These are phyloP conservation scores for Evernia prunastri DNA, from an alignment of 495 filamentous ascomycete species.

Conservation along the genomic window DNA sequence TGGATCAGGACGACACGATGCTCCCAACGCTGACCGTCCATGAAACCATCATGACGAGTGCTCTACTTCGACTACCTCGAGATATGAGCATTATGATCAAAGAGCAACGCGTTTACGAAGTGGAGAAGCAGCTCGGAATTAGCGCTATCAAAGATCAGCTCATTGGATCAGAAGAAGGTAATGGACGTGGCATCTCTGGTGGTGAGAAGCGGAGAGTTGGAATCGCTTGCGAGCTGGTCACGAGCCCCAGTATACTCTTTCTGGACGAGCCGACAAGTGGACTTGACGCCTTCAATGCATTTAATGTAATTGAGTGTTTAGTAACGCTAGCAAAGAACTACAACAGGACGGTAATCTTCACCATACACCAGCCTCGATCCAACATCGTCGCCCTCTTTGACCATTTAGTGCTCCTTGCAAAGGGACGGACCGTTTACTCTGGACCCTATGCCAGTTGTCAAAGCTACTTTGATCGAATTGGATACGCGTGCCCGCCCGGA, in stretches of 20 bases:
- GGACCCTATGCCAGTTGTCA: constrained; percentile 86
- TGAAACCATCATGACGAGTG: constrained; percentile 93
- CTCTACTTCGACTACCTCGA: constrained; percentile 77
- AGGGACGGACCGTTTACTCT: constrained; percentile 86
- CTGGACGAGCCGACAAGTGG: constrained; percentile 96
- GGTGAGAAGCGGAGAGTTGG: constrained; percentile 94
- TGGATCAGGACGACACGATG: constrained; percentile 98
- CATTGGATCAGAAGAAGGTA: constrained; percentile 96
- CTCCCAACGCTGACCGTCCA: constrained; percentile 94
- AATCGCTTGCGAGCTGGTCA: constrained; percentile 96
- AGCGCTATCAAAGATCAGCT: constrained; percentile 84
- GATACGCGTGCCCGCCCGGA: constrained; percentile 86
- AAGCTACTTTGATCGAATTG: constrained; percentile 82
- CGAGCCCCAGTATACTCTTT: constrained; percentile 94
- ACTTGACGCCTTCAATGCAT: constrained; percentile 91
- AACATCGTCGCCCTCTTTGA: constrained; percentile 99
- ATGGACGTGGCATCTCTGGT: constrained; percentile 89
- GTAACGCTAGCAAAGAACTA: constrained; percentile 93
- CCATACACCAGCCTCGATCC: constrained; percentile 98
- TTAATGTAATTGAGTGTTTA: constrained; percentile 93
- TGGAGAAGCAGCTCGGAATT: constrained; percentile 92
- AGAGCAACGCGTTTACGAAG: constrained; percentile 82
- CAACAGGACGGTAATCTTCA: constrained; percentile 94
- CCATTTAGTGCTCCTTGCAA: constrained; percentile 80
- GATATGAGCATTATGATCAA: constrained; percentile 86